phyloP scores from a whole-genome alignment of 164 flowering plant genomes.

The Dillenia suffruticosa region DNA sequence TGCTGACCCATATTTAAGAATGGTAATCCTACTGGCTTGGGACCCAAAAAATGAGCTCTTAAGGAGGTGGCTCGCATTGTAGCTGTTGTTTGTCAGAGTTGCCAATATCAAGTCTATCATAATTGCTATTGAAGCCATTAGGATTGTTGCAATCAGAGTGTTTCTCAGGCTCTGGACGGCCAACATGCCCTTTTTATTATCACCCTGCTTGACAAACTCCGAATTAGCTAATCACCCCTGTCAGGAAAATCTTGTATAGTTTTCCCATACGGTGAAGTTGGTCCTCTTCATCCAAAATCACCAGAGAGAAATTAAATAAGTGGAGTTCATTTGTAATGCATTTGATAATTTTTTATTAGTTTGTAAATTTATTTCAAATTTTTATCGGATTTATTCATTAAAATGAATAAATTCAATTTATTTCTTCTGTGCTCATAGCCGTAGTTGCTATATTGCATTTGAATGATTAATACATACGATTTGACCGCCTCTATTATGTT shows the following conservation, averaged over 20 bases:
- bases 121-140: constrained; percentile 45
- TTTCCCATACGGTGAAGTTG: too few species aligned
- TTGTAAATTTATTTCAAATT: too few species aligned
- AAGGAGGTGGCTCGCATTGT: constrained; percentile 37
- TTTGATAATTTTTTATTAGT: too few species aligned
- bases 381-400: too few species aligned
- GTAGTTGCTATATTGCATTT: too few species aligned
- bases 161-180: constrained; percentile 78
- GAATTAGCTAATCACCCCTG: not conserved
- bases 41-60: constrained; percentile 32
- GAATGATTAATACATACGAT: too few species aligned
- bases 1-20: constrained; percentile 47
- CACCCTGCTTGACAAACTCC: constrained; percentile 34
- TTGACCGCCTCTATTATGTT: too few species aligned
- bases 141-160: constrained; percentile 47
- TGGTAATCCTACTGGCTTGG: constrained; percentile 21
- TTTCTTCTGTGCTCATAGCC: too few species aligned
- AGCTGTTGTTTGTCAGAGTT: constrained; percentile 57
- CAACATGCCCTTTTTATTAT: constrained; percentile 52
- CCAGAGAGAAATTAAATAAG: not conserved
- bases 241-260: not conserved
- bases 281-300: too few species aligned
- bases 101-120: constrained; percentile 40
- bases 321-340: too few species aligned
- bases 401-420: too few species aligned